Evolutionary conservation across 495 filamentous ascomycete genomes (phyloP).

Genomic region (Staphylotrichum longicolle): DNA sequence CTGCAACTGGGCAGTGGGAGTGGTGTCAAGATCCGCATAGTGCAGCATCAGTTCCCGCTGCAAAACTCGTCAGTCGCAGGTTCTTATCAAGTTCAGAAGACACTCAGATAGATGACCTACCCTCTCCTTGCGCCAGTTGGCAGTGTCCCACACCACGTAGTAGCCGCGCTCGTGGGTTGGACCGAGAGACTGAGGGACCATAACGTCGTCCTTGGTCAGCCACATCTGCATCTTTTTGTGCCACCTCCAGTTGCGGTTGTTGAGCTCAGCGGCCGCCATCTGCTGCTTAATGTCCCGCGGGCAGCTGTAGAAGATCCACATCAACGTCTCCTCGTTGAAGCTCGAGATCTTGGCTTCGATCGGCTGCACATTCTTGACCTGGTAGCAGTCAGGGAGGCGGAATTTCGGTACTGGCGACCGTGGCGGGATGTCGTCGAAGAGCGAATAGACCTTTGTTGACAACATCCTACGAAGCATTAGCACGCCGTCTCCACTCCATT

Average conservation of each 20-base stretch:
- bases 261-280: conserved; percentile 73
- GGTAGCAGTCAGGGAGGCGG: conserved; percentile 77
- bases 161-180: conserved; percentile 75
- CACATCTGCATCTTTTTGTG: conserved; percentile 86
- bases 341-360: conserved; percentile 73
- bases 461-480: conserved; percentile 32
- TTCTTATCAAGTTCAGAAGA: not conserved
- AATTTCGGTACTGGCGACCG: conserved; percentile 76
- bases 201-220: conserved; percentile 82
- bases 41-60: conserved; percentile 77
- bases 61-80: conserved; percentile 8
- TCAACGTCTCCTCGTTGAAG: conserved; percentile 87
- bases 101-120: conserved; percentile 52
- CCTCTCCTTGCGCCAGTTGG: conserved; percentile 76
- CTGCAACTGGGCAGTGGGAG: conserved; percentile 10
- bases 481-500: not conserved
- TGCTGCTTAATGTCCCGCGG: conserved; percentile 82
- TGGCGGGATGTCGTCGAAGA: conserved; percentile 68
- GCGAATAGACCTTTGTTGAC: conserved; percentile 54
- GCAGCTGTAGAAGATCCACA: conserved; percentile 93
- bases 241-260: conserved; percentile 84
- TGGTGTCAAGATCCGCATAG: conserved; percentile 66
- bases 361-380: conserved; percentile 79
- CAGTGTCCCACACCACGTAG: conserved; percentile 86
- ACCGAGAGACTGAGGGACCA: conserved; percentile 64